Evolutionary conservation across 2,329 filamentous ascomycete genomes (phyloP).

Genomic region (Nemania sp.): DNA sequence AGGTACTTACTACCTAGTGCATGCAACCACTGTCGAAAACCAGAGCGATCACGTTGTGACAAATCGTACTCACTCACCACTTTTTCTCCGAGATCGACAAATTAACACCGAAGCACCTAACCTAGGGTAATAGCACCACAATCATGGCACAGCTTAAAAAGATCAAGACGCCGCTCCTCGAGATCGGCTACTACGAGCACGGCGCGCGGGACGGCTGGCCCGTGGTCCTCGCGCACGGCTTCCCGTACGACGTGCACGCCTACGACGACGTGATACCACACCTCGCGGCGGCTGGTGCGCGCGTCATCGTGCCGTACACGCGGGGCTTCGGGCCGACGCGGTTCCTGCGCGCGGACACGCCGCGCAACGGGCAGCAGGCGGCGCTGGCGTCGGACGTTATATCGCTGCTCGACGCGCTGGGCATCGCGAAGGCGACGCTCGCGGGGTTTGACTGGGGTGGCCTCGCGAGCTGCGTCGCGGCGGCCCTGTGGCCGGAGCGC

Average conservation of each 20-base stretch:
- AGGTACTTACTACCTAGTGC: too few relatives aligned
- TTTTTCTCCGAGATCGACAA: too few relatives aligned
- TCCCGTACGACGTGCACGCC: constrained; percentile 19
- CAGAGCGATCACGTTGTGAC: too few relatives aligned
- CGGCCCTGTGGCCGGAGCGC: constrained; percentile 20
- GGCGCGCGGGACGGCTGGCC: constrained; percentile 18
- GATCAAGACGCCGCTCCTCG: constrained; percentile 14
- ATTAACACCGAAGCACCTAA: too few relatives aligned
- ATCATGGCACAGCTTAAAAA: constrained; percentile 16
- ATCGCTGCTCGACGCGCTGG: constrained; percentile 17
- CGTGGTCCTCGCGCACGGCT: constrained; percentile 24
- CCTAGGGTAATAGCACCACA: too few relatives aligned
- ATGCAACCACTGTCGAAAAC: too few relatives aligned
- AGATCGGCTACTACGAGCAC: constrained; percentile 25
- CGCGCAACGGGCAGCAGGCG: constrained; percentile 22
- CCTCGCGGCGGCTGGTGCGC: constrained; percentile 13
- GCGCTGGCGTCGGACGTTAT: constrained; percentile 18
- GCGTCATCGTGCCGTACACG: constrained; percentile 22
- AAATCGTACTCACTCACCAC: too few relatives aligned
- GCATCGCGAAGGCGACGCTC: constrained; percentile 12
- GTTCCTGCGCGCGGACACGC: constrained; percentile 6
- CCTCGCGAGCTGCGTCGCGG: constrained; percentile 16
- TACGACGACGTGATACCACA: constrained; percentile 16
- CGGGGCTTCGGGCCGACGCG: constrained; percentile 22
- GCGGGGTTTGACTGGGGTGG: constrained; percentile 27